A percentile compares a stretch with the other conserved stretches of the same genome.
These are phyloP conservation scores for Brassica hybrid DNA, from an alignment of 441 rosid species.

Conservation along the genomic window DNA sequence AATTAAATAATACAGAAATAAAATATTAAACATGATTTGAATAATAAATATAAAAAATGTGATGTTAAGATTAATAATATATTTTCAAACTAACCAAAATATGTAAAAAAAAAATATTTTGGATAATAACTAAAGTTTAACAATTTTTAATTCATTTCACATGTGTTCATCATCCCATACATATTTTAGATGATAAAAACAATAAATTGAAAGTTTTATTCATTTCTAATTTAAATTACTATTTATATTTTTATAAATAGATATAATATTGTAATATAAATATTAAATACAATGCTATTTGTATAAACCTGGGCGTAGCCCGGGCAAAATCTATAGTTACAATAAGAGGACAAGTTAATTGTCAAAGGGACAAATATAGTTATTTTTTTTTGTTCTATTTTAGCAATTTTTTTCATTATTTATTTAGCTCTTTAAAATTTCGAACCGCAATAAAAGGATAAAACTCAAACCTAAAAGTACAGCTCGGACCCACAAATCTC, in stretches of 20 bases:
- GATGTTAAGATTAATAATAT: not conserved
- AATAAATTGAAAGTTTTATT: not conserved
- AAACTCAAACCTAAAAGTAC: no score
- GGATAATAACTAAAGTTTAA: not conserved
- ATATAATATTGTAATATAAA: no score
- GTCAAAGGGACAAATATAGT: no score
- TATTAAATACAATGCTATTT: not conserved
- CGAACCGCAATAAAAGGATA: no score
- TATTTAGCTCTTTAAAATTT: no score
- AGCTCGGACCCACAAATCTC: no score
- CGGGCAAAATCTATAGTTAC: not conserved
- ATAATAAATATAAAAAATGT: not conserved
- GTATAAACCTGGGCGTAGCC: not conserved
- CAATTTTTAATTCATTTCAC: not conserved
- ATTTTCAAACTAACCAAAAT: not conserved
- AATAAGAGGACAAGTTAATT: no score
- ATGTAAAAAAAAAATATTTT: not conserved
- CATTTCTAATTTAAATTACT: no score
- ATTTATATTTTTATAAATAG: no score
- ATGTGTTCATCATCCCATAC: not conserved
- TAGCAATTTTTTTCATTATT: no score
- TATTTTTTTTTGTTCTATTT: no score
- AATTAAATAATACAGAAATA: no score
- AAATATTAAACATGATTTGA: not conserved
- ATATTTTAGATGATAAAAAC: not conserved